Evolutionary conservation across 495 filamentous ascomycete genomes (phyloP).

Genomic region (Penicillium odoratum): DNA sequence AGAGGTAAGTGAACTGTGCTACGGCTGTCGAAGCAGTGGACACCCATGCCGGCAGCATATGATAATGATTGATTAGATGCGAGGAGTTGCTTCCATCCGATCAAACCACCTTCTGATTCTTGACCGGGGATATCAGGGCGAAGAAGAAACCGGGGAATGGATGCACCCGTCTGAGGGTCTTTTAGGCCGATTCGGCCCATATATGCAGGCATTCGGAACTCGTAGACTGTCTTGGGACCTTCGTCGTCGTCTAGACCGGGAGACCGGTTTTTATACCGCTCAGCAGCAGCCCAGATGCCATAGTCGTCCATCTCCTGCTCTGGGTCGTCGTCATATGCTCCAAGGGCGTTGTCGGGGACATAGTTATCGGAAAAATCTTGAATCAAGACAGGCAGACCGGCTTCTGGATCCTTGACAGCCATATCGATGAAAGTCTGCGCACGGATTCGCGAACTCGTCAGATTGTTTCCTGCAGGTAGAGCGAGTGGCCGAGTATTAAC

Average conservation of each 20-base stretch:
- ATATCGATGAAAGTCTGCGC: constrained; percentile 53
- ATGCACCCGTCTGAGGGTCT: constrained; percentile 30
- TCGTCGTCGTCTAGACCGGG: constrained; percentile 22
- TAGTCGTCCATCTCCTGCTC: constrained; percentile 42
- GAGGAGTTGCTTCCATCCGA: constrained; percentile 48
- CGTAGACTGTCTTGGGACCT: constrained; percentile 41
- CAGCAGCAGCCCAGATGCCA: constrained; percentile 32
- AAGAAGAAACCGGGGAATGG: constrained; percentile 46
- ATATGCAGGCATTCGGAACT: constrained; percentile 47
- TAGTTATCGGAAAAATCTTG: constrained; percentile 46
- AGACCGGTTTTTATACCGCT: constrained; percentile 28
- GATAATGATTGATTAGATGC: constrained; percentile 43
- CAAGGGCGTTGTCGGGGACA: constrained; percentile 39
- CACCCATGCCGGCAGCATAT: constrained; percentile 42
- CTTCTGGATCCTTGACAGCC: constrained; percentile 46
- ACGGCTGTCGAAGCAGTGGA: constrained; percentile 40
- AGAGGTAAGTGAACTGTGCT: constrained; percentile 19
- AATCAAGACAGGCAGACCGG: constrained; percentile 42
- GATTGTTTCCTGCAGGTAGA: constrained; percentile 45
- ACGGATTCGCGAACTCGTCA: constrained; percentile 49
- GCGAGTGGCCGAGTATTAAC: constrained; percentile 44
- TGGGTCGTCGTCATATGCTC: constrained; percentile 33
- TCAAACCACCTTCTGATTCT: constrained; percentile 46
- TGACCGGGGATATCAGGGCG: constrained; percentile 45
- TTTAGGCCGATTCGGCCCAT: constrained; percentile 43